Evolutionary conservation across 352 stramenopile genomes (phyloP).

Genomic region (Pythium periplocum): DNA sequence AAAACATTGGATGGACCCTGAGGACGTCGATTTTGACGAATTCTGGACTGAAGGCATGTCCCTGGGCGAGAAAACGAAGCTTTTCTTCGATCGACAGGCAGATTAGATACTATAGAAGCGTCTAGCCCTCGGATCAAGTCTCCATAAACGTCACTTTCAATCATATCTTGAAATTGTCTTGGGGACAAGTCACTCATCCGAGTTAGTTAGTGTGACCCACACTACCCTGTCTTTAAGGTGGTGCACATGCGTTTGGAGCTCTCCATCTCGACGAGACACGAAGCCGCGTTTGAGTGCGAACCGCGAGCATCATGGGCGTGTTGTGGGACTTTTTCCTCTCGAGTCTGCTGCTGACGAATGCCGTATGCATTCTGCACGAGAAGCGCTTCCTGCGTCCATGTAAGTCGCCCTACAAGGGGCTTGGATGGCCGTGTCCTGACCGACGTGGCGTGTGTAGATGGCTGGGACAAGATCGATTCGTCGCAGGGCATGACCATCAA

Average conservation of each 20-base stretch:
- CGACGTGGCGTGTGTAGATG: slow-evolving; percentile 33
- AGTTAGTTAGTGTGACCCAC: too few species aligned
- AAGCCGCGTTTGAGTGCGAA: slow-evolving; percentile 3
- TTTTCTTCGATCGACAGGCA: slow-evolving; percentile 2
- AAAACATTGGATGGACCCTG: slow-evolving; percentile 8
- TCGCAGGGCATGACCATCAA: slow-evolving; percentile 81
- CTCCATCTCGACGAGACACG: slow-evolving; percentile 3
- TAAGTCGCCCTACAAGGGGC: slow-evolving; percentile 24
- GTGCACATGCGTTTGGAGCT: too few species aligned
- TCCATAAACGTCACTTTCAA: too few species aligned
- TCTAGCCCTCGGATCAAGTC: too few species aligned
- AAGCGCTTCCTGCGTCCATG: slow-evolving; percentile 82
- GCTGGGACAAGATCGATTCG: slow-evolving; percentile 79
- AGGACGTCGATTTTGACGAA: slow-evolving; percentile 11
- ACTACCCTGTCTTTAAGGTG: too few species aligned
- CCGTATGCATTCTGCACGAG: slow-evolving; percentile 83
- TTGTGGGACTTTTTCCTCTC: slow-evolving; percentile 88
- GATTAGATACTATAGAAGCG: too few species aligned
- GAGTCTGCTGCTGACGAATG: slow-evolving; percentile 82
- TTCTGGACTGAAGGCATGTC: slow-evolving; percentile 15
- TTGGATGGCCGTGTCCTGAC: not conserved
- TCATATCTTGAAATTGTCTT: too few species aligned
- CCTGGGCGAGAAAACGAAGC: slow-evolving; percentile 10
- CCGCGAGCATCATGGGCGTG: slow-evolving; percentile 49
- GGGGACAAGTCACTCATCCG: too few species aligned